These are phyloP conservation scores for Citrus inodora DNA, from an alignment of 345 rosid genomes.

Conservation along the genomic window DNA sequence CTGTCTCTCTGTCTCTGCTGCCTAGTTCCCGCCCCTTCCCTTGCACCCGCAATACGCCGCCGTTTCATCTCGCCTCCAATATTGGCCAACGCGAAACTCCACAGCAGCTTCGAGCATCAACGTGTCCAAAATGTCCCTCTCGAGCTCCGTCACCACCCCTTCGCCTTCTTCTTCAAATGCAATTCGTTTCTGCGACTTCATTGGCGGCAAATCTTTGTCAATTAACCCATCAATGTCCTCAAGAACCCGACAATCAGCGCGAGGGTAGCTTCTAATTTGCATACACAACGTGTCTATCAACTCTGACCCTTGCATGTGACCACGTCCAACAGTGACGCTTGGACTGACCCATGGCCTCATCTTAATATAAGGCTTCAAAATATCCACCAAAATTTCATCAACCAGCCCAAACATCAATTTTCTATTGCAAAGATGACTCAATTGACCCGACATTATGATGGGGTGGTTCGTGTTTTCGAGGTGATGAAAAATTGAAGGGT, in stretches of 20 bases:
- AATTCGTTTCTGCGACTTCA: slow-evolving; percentile 14
- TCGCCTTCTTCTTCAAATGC: slow-evolving; percentile 53
- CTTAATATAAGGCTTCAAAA: slow-evolving; percentile 52
- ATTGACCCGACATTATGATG: slow-evolving; percentile 7
- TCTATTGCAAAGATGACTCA: slow-evolving; percentile 52
- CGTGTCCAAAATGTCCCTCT: slow-evolving; percentile 43
- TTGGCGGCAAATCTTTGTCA: slow-evolving; percentile 43
- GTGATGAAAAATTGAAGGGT: slow-evolving; percentile 64
- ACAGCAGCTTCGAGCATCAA: slow-evolving; percentile 47
- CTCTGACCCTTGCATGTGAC: slow-evolving; percentile 32
- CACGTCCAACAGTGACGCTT: not conserved
- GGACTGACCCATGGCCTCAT: slow-evolving; percentile 45
- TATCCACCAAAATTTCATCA: slow-evolving; percentile 56
- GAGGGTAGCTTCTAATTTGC: slow-evolving; percentile 39
- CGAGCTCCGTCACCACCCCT: slow-evolving; percentile 44
- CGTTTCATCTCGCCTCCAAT: slow-evolving; percentile 16
- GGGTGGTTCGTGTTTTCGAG: slow-evolving; percentile 41
- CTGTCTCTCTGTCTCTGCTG: slow-evolving; percentile 11
- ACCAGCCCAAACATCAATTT: slow-evolving; percentile 62
- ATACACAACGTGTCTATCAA: slow-evolving; percentile 33
- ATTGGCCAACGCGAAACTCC: not conserved
- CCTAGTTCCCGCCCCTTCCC: not conserved
- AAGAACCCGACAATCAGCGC: slow-evolving; percentile 52
- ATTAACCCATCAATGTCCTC: slow-evolving; percentile 66
- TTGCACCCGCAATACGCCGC: slow-evolving; percentile 2